Base-by-base conservation (phyloP, 805 yeast genomes). In the Candida schatavii region DNA sequence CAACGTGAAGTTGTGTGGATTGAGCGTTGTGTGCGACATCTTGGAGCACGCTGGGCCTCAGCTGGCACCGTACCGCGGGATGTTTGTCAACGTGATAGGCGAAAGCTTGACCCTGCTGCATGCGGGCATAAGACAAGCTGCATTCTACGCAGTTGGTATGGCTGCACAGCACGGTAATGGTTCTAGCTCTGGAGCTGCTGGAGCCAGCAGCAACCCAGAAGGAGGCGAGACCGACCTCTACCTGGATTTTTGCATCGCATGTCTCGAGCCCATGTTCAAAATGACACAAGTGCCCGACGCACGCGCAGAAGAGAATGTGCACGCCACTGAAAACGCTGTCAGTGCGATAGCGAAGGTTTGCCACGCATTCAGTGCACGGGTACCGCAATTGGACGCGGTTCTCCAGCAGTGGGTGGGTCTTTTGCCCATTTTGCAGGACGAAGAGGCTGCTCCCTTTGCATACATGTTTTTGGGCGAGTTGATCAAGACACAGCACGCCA, bases 251-350 rank as follows among this genome's bases (percentile, higher is more conserved):
- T 78, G 85, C 40, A 59, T 86, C 21, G 78, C 83, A 6, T 75
- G 88, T n/a, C 68, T 91, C 48, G 88, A 81, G 48, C 80, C 88
- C 15, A 74, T 93, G 62, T 76, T 85, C 54, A 81, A 81, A 50
- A 77, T 88, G 65, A 77, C 84, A 15, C 71, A 79, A 30, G 80
- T 81, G 19, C 89, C 96, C 5, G 95, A 88, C 49, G 83, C 96
- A 2, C 81, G 86, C 47, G 78, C 81, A n/a, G 95, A 87, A 33
- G 96, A 86, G 43, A 88, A 88, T 55, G 63, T 86, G 31, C 76
- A 77, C 42, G 95, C 97, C 4, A 89, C 97, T 2, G 99, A 93
- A 62, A 85, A 85, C 55, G 83, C 88, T 10, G 72, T 83, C 44
- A 77, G 87, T 3, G 80, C 97, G 1, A 83, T 93, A 48, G 91